These are phyloP conservation scores for Penicillium sp. DNA, from an alignment of 2,329 filamentous ascomycete genomes.

Conservation along the genomic window DNA sequence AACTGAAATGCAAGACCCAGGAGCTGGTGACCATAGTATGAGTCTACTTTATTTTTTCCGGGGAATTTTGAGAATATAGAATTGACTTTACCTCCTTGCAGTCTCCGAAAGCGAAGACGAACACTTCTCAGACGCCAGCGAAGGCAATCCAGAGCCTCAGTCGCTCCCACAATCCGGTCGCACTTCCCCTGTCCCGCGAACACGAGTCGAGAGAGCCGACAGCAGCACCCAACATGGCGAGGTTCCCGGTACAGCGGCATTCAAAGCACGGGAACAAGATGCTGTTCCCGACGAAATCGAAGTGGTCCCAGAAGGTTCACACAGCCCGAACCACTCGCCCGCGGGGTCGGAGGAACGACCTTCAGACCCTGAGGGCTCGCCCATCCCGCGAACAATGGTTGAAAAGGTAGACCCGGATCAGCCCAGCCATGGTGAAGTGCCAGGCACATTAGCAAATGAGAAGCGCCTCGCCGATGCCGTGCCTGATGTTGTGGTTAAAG, in stretches of 20 bases:
- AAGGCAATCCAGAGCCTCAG: constrained; percentile 49
- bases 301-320: constrained; percentile 52
- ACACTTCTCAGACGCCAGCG: constrained; percentile 66
- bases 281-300: constrained; percentile 66
- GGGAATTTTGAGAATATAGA: not conserved
- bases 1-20: constrained; percentile 57
- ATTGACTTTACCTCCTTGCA: constrained; percentile 23
- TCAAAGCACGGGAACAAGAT: constrained; percentile 58
- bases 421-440: constrained; percentile 62
- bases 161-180: constrained; percentile 42
- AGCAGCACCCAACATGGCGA: constrained; percentile 60
- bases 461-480: constrained; percentile 59
- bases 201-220: constrained; percentile 65
- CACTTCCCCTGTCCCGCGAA: constrained; percentile 59
- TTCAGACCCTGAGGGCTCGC: constrained; percentile 52
- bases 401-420: constrained; percentile 61
- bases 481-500: constrained; percentile 59
- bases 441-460: constrained; percentile 60
- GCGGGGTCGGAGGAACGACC: constrained; percentile 45
- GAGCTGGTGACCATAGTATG: constrained; percentile 58
- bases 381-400: constrained; percentile 61
- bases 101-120: constrained; percentile 58
- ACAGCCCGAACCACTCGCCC: constrained; percentile 43
- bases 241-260: constrained; percentile 62
- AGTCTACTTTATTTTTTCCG: constrained; percentile 1